phyloP scores from a whole-genome alignment of 1,284 basidiomycete species.

The Trichosporon sp. region DNA sequence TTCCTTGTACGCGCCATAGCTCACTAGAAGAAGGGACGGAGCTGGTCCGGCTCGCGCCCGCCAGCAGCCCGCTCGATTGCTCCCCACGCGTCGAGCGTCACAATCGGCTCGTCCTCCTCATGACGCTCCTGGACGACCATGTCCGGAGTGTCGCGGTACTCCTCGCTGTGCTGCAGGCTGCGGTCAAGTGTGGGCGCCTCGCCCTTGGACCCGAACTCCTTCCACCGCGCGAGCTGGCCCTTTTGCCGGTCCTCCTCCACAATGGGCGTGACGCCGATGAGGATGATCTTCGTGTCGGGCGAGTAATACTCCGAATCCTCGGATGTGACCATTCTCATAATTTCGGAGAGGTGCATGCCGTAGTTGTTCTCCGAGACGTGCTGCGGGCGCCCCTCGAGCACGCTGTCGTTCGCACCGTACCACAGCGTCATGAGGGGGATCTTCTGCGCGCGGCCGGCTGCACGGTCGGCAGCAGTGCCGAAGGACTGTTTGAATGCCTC shows the following conservation, averaged over 20 bases:
- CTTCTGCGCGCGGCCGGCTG: slow-evolving; percentile 60
- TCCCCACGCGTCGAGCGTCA: slow-evolving; percentile 67
- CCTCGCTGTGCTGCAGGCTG: slow-evolving; percentile 64
- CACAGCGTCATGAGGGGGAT: slow-evolving; percentile 77
- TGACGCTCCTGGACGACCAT: slow-evolving; percentile 67
- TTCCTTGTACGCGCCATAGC: slow-evolving; percentile 20
- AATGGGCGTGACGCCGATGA: slow-evolving; percentile 83
- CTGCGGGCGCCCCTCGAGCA: slow-evolving; percentile 60
- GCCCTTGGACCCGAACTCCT: slow-evolving; percentile 42
- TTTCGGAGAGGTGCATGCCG: slow-evolving; percentile 65
- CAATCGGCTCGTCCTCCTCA: slow-evolving; percentile 63
- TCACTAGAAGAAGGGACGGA: slow-evolving; percentile 53
- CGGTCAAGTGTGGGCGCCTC: slow-evolving; percentile 60
- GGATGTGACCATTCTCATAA: slow-evolving; percentile 67
- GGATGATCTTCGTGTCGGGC: slow-evolving; percentile 71
- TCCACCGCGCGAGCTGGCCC: slow-evolving; percentile 53
- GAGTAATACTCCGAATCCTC: slow-evolving; percentile 69
- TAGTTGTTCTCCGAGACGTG: slow-evolving; percentile 68
- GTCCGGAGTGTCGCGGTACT: slow-evolving; percentile 63
- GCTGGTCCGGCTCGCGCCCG: slow-evolving; percentile 59
- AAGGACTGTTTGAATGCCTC: slow-evolving; percentile 73
- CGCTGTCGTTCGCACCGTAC: slow-evolving; percentile 83
- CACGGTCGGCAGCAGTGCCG: slow-evolving; percentile 62
- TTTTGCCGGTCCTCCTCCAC: slow-evolving; percentile 61
- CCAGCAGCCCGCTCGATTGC: slow-evolving; percentile 69